Percentiles rank a stretch among this genome's conserved stretches.
Evolutionary conservation across 2,329 filamentous ascomycete species (phyloP).

Genomic region (Acrocalymma vagum): DNA sequence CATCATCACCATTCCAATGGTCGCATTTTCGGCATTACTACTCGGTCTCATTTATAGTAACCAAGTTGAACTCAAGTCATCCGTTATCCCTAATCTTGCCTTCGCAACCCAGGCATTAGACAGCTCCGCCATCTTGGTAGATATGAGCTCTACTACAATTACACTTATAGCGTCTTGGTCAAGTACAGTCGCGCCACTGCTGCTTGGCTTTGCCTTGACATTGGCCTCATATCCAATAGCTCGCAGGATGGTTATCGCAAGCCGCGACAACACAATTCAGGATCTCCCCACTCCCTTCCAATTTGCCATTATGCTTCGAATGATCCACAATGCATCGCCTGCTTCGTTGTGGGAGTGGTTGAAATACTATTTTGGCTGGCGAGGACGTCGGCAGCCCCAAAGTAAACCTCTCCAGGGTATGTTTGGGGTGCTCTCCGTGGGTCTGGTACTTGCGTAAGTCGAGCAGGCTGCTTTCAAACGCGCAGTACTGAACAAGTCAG

Average conservation of each 20-base stretch:
- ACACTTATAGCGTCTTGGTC: constrained; percentile 4
- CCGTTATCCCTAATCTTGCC: background rate
- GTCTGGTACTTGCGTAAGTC: background rate
- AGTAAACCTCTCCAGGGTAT: constrained; percentile 1
- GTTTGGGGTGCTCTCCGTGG: background rate
- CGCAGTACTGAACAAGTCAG: too few species aligned
- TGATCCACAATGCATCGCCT: constrained; percentile 2
- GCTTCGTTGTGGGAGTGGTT: constrained; percentile 3
- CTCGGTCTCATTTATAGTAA: constrained; percentile 3
- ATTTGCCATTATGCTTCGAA: constrained; percentile 3
- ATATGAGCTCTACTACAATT: constrained; percentile 3
- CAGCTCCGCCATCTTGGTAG: constrained; percentile 1
- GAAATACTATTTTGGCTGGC: constrained; percentile 4
- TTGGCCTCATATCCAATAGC: constrained; percentile 4
- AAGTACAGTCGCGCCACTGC: constrained; percentile 3
- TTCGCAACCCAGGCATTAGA: background rate
- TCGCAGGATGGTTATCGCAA: background rate
- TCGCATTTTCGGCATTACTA: constrained; percentile 1
- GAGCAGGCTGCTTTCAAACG: background rate
- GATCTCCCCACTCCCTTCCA: constrained; percentile 4
- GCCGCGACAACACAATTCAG: background rate
- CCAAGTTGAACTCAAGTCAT: constrained; percentile 2
- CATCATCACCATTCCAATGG: constrained; percentile 5
- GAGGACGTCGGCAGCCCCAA: background rate
- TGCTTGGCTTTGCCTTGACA: constrained; percentile 4